Evolutionary conservation across 257 asterid species (phyloP).

Genomic region (Agastache rugosa): DNA sequence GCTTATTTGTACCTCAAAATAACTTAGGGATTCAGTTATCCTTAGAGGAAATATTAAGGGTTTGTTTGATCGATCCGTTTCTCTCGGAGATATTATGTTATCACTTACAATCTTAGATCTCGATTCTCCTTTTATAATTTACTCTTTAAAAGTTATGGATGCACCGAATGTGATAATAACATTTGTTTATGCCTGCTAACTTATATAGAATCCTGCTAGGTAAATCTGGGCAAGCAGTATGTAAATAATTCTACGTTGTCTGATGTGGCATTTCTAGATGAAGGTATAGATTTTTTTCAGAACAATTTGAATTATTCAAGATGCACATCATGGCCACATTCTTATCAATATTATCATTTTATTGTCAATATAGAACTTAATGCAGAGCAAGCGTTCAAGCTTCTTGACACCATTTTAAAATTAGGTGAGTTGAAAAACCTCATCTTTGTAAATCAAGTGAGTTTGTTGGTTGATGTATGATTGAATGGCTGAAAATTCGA

Average conservation of each 20-base stretch:
- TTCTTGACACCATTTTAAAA: conserved; percentile 72
- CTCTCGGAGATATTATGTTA: neutral
- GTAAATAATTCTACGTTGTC: conserved; percentile 89
- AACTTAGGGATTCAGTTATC: no score
- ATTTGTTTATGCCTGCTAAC: neutral
- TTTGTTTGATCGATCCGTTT: no score
- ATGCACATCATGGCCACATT: conserved; percentile 23
- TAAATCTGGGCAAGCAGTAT: conserved; percentile 91
- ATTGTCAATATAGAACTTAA: conserved; percentile 47
- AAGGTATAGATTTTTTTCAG: conserved; percentile 61
- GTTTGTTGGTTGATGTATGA: no score
- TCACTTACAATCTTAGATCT: neutral
- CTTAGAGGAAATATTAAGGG: no score
- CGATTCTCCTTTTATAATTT: neutral
- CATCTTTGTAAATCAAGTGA: no score
- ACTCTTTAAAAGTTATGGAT: conserved; percentile 1
- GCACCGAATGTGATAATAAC: neutral
- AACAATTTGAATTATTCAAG: conserved; percentile 29
- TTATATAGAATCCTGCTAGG: conserved; percentile 52
- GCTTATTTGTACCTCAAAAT: no score
- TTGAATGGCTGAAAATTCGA: no score
- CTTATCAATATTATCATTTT: conserved; percentile 18
- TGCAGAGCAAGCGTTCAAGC: conserved; percentile 90
- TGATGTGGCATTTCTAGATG: conserved; percentile 93
- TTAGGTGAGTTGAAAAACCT: conserved; percentile 52